A percentile compares a stretch with the other conserved stretches of the same genome.
phyloP scores from a whole-genome alignment of 2,329 filamentous ascomycete genomes.

The Diplodia sapinea region DNA sequence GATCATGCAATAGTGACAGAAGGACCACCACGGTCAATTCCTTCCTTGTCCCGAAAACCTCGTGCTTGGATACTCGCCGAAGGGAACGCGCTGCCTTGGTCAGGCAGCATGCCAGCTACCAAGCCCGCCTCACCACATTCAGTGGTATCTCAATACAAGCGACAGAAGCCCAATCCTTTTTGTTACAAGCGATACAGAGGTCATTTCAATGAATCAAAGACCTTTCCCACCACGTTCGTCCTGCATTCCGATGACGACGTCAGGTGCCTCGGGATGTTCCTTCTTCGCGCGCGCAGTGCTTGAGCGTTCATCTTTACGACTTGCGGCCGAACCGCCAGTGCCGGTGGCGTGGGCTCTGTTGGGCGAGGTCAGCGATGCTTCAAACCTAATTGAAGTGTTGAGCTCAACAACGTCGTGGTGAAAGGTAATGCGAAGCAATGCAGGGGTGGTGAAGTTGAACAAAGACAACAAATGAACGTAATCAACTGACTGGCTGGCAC shows the following conservation, averaged over 20 bases:
- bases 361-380: not conserved
- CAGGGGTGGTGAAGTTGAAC: not conserved
- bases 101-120: not conserved
- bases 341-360: slow-evolving; percentile 39
- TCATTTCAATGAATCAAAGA: not conserved
- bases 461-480: not conserved
- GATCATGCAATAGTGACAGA: slow-evolving; percentile 10
- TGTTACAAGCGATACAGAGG: not conserved
- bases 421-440: not conserved
- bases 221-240: slow-evolving; percentile 57
- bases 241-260: slow-evolving; percentile 56
- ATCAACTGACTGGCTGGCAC: not conserved
- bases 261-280: slow-evolving; percentile 56
- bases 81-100: not conserved
- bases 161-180: not conserved
- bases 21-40: not conserved
- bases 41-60: not conserved
- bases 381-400: not conserved
- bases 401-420: not conserved
- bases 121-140: not conserved
- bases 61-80: not conserved
- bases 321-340: slow-evolving; percentile 50
- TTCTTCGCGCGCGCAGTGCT: slow-evolving; percentile 52
- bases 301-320: slow-evolving; percentile 46
- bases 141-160: not conserved